phyloP scores from a whole-genome alignment of 2,329 filamentous ascomycete genomes.

The Coniochaeta ligniaria region DNA sequence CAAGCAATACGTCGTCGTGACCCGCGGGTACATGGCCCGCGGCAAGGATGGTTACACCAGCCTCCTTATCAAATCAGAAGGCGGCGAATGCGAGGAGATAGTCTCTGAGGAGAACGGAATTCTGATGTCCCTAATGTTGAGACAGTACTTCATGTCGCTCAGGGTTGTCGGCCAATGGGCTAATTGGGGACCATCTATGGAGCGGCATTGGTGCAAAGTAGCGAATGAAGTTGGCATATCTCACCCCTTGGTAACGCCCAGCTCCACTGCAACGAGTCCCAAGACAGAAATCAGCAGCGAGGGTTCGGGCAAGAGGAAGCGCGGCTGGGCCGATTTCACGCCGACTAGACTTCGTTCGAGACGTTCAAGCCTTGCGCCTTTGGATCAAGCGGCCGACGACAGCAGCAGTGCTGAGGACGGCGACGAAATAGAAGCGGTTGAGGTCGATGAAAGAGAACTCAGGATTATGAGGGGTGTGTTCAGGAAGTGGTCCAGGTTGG shows the following conservation, averaged over 20 bases:
- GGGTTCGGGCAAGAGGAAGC: constrained; percentile 8
- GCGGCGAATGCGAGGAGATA: constrained; percentile 69
- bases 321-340: constrained; percentile 30
- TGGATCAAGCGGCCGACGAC: constrained; percentile 38
- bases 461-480: constrained; percentile 62
- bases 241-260: constrained; percentile 38
- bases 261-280: constrained; percentile 8
- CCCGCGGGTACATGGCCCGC: constrained; percentile 80
- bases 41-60: constrained; percentile 81
- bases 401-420: constrained; percentile 15
- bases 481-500: constrained; percentile 64
- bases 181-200: constrained; percentile 56
- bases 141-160: constrained; percentile 86
- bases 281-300: constrained; percentile 13
- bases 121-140: constrained; percentile 75
- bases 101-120: constrained; percentile 83
- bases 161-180: constrained; percentile 77
- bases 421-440: constrained; percentile 20
- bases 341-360: constrained; percentile 26
- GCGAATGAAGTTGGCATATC: constrained; percentile 51
- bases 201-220: constrained; percentile 59
- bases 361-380: constrained; percentile 22
- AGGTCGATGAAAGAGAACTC: constrained; percentile 40
- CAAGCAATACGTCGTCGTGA: constrained; percentile 65
- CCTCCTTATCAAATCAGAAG: constrained; percentile 68